Percentiles rank a stretch among this genome's conserved stretches.
These are phyloP conservation scores for Psilocybe tampanensis DNA, from an alignment of 768 basidiomycete genomes.

Conservation along the genomic window DNA sequence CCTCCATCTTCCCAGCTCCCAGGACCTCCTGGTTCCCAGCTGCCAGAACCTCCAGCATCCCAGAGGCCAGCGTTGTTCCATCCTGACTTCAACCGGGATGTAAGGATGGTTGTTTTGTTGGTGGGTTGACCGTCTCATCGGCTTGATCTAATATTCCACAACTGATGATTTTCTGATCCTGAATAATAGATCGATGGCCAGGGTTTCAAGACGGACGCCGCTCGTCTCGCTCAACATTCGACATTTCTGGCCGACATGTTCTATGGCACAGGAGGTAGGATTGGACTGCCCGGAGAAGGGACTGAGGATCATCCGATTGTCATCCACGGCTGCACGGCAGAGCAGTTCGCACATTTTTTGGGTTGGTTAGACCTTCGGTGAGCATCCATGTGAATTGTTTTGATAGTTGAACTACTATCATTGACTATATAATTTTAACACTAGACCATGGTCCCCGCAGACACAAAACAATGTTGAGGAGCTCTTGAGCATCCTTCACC, in stretches of 20 bases:
- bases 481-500: conserved; percentile 11
- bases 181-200: conserved; percentile 1
- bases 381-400: background rate
- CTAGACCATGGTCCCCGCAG: conserved; percentile 9
- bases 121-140: background rate
- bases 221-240: background rate
- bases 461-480: background rate
- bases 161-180: background rate
- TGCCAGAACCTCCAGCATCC: background rate
- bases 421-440: no score
- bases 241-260: conserved; percentile 1
- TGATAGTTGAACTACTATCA: no score
- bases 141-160: no score
- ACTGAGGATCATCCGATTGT: background rate
- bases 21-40: no score
- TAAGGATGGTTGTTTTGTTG: background rate
- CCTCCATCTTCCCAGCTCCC: no score
- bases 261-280: background rate
- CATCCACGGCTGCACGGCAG: conserved; percentile 2
- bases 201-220: conserved; percentile 8
- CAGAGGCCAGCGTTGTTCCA: background rate
- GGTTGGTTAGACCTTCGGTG: conserved; percentile 13
- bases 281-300: background rate
- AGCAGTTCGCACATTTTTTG: conserved; percentile 8
- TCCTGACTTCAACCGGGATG: background rate